Percentiles rank a stretch among this genome's conserved stretches.
These are phyloP conservation scores for Cephalotrichum gorgonifer DNA, from an alignment of 2,329 filamentous ascomycete genomes.

Conservation along the genomic window DNA sequence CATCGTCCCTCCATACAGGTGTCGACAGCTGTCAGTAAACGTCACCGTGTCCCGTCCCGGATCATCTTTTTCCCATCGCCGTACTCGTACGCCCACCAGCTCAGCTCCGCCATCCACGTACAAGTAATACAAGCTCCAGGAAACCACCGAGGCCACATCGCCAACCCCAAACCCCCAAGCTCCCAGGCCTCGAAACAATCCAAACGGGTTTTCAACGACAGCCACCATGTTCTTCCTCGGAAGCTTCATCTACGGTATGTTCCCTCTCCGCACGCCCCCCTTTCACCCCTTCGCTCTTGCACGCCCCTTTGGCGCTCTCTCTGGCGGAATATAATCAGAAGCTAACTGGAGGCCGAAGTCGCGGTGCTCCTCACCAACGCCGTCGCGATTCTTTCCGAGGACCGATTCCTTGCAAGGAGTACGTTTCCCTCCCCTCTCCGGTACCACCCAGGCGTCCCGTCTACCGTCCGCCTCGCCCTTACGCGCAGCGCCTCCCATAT, in stretches of 20 bases:
- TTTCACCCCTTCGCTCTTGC: background rate
- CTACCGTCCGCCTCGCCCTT: too few species aligned
- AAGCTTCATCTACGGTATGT: conserved; percentile 56
- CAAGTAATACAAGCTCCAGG: too few species aligned
- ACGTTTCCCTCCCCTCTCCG: conserved; percentile 9
- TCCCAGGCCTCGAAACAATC: background rate
- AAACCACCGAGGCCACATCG: too few species aligned
- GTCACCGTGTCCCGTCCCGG: too few species aligned
- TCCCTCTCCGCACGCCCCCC: background rate
- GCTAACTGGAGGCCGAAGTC: conserved; percentile 28
- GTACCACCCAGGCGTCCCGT: too few species aligned
- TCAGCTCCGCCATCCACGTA: too few species aligned
- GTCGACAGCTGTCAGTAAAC: too few species aligned
- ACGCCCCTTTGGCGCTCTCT: too few species aligned
- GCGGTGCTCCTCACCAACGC: conserved; percentile 85
- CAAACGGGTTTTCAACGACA: background rate
- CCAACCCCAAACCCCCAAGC: conserved; percentile 3
- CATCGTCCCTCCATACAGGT: too few species aligned
- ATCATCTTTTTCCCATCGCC: too few species aligned
- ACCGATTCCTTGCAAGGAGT: conserved; percentile 74
- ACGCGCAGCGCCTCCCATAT: too few species aligned
- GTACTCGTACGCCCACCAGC: too few species aligned
- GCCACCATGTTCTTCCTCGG: conserved; percentile 55
- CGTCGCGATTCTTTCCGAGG: conserved; percentile 87
- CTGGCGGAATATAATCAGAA: background rate